These are phyloP conservation scores for Starmerella tilneyi DNA, from an alignment of 805 yeast species.

Conservation along the genomic window DNA sequence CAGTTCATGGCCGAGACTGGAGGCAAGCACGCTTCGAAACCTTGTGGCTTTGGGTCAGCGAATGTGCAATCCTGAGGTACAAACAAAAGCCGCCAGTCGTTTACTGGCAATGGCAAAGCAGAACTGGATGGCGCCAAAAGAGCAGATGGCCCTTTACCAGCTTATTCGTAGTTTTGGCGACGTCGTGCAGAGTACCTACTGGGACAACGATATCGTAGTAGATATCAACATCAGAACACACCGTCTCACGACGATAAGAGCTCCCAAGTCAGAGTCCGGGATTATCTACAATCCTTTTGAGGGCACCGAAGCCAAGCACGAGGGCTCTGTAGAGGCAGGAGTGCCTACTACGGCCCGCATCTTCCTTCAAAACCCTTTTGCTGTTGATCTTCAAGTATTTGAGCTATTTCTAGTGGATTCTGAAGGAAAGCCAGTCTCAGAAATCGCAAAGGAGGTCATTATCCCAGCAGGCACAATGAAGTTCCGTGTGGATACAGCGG, in stretches of 20 bases:
- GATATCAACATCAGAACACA: conserved; percentile 31
- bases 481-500: conserved; percentile 22
- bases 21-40: conserved; percentile 20
- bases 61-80: conserved; percentile 16
- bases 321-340: conserved; percentile 41
- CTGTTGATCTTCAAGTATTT: conserved; percentile 55
- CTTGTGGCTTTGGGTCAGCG: conserved; percentile 24
- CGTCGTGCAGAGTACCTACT: conserved; percentile 38
- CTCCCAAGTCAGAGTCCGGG: conserved; percentile 11
- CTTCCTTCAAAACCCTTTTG: conserved; percentile 66
- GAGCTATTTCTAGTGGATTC: conserved; percentile 26
- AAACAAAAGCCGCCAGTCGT: conserved; percentile 18
- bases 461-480: conserved; percentile 26
- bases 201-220: conserved; percentile 65
- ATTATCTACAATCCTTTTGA: conserved; percentile 45
- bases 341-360: conserved; percentile 53
- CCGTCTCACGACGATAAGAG: conserved; percentile 10
- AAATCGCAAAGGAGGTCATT: conserved; percentile 23
- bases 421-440: conserved; percentile 20
- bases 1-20: conserved; percentile 20
- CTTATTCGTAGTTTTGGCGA: conserved; percentile 22
- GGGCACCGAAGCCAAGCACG: conserved; percentile 22
- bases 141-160: conserved; percentile 22
- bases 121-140: conserved; percentile 10
- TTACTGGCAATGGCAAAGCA: conserved; percentile 16